Evolutionary conservation across 306 rosid species (phyloP).

Genomic region (Trichosanthes cucumerina): DNA sequence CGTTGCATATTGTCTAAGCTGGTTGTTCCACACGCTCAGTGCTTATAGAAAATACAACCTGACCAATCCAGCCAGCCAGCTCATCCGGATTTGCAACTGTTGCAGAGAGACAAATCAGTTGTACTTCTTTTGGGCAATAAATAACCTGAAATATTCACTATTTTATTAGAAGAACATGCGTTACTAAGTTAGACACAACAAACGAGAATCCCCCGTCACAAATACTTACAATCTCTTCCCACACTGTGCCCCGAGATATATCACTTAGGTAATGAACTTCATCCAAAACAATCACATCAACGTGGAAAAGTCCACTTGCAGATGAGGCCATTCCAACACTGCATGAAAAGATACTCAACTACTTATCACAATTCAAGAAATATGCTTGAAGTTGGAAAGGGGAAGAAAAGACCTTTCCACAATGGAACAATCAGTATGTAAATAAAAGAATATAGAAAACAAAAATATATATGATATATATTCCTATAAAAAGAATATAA

Average conservation of each 20-base stretch:
- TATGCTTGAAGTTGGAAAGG: conserved; percentile 1
- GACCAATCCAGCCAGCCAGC: conserved; percentile 97
- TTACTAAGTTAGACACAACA: neutral
- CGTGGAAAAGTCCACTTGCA: conserved; percentile 65
- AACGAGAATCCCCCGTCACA: neutral
- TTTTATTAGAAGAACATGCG: conserved; percentile 14
- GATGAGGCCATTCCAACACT: conserved; percentile 85
- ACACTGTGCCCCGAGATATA: conserved; percentile 90
- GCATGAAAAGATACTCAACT: conserved; percentile 25
- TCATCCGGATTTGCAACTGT: conserved; percentile 95
- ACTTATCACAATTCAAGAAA: neutral
- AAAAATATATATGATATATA: neutral
- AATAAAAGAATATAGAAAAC: neutral
- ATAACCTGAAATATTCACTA: conserved; percentile 52
- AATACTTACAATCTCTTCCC: conserved; percentile 91
- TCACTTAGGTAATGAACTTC: conserved; percentile 99
- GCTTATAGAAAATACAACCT: conserved; percentile 36
- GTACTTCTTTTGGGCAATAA: conserved; percentile 77
- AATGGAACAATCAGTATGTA: neutral
- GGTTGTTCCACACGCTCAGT: neutral
- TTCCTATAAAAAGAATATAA: neutral
- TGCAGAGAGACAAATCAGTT: conserved; percentile 78
- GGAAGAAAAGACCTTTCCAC: neutral
- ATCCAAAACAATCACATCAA: conserved; percentile 88
- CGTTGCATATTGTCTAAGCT: neutral